These are phyloP conservation scores for Sporothrix dimorphospora DNA, from an alignment of 2,329 filamentous ascomycete species.

Conservation along the genomic window DNA sequence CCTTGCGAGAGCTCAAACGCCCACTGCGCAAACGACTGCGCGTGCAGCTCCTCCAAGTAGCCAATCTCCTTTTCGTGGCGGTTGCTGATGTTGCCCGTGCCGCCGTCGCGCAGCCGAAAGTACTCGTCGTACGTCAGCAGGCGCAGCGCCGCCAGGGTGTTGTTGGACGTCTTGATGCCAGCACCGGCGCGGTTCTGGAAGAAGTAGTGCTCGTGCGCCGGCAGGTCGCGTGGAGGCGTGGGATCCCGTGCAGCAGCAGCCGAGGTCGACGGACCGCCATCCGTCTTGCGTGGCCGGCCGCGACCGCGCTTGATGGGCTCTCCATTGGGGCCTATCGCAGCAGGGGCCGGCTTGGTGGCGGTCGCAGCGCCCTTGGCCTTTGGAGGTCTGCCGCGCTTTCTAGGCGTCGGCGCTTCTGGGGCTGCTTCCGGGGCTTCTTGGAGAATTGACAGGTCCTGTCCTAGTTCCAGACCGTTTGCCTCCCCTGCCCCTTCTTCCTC, in stretches of 20 bases:
- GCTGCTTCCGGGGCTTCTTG: conserved; percentile 33
- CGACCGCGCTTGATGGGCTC: conserved; percentile 40
- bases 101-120: conserved; percentile 68
- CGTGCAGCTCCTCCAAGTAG: conserved; percentile 74
- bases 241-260: conserved; percentile 46
- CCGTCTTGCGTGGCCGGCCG: conserved; percentile 32
- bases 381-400: conserved; percentile 45
- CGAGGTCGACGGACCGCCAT: conserved; percentile 41
- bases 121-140: conserved; percentile 92
- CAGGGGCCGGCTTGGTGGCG: conserved; percentile 32
- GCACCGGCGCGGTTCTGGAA: conserved; percentile 84
- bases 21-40: conserved; percentile 88
- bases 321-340: conserved; percentile 41
- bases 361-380: conserved; percentile 30
- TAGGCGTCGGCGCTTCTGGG: conserved; percentile 44
- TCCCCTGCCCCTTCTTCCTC: conserved; percentile 52
- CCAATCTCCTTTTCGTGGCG: conserved; percentile 70
- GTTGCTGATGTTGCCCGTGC: conserved; percentile 52
- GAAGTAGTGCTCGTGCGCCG: conserved; percentile 90
- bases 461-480: conserved; percentile 36
- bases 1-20: conserved; percentile 82
- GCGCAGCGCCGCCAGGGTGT: conserved; percentile 73
- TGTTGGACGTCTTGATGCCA: conserved; percentile 77
- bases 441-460: conserved; percentile 29
- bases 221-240: conserved; percentile 78